Percentiles rank a stretch among this genome's conserved stretches.
phyloP scores from a whole-genome alignment of 192 early-diverging fungal species.

The Chytriomyces sp. region DNA sequence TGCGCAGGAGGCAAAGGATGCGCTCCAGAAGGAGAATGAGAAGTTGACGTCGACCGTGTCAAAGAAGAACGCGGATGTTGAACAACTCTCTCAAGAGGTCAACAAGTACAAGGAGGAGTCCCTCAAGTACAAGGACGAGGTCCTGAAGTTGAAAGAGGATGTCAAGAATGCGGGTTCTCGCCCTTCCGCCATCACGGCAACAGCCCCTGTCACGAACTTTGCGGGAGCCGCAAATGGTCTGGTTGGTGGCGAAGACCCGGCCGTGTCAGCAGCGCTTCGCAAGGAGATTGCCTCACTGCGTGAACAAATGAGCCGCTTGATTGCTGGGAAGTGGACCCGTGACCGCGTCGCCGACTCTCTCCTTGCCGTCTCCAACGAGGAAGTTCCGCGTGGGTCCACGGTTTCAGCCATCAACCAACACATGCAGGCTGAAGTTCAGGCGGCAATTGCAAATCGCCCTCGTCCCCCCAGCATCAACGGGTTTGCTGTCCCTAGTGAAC shows the following conservation, averaged over 20 bases:
- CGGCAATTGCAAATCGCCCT: constrained; percentile 23
- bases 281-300: constrained; percentile 71
- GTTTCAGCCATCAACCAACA: constrained; percentile 22
- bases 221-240: background rate
- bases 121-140: constrained; percentile 58
- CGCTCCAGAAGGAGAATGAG: constrained; percentile 63
- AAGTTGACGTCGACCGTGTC: constrained; percentile 59
- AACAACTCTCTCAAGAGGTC: constrained; percentile 56
- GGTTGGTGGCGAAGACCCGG: constrained; percentile 57
- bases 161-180: background rate
- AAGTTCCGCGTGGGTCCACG: constrained; percentile 13
- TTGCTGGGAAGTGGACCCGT: constrained; percentile 63
- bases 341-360: constrained; percentile 52
- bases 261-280: constrained; percentile 60
- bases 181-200: constrained; percentile 32
- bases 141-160: constrained; percentile 40
- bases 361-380: constrained; percentile 16
- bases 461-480: constrained; percentile 16
- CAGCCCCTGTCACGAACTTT: background rate
- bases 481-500: constrained; percentile 10
- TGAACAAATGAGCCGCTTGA: constrained; percentile 71
- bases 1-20: constrained; percentile 59
- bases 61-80: constrained; percentile 66
- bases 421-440: constrained; percentile 25
- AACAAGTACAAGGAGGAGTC: constrained; percentile 67